Conservation (phyloP, 495 filamentous ascomycete species). For the Polyplosphaeria fusca region DNA sequence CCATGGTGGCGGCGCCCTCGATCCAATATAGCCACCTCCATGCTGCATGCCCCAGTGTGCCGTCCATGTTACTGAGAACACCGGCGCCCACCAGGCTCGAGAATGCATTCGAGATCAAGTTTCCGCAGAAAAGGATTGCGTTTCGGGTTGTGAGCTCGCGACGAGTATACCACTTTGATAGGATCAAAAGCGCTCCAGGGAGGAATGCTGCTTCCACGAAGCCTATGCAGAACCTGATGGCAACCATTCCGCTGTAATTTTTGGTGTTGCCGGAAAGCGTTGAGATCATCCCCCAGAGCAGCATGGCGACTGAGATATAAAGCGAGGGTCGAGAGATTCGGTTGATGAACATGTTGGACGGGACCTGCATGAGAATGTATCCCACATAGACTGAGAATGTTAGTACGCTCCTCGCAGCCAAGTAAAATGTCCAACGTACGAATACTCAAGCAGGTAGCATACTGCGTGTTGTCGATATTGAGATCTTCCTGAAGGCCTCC, state of each 20-base stretch:
- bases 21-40: constrained; percentile 24
- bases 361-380: constrained; percentile 22
- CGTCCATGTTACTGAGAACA: constrained; percentile 18
- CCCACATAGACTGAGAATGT: constrained; percentile 14
- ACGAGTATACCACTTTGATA: constrained; percentile 22
- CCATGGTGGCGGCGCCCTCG: constrained; percentile 17
- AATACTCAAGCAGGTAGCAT: constrained; percentile 23
- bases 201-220: constrained; percentile 25
- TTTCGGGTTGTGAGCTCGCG: constrained; percentile 18
- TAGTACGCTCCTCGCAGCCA: not conserved
- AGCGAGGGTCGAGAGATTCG: constrained; percentile 10
- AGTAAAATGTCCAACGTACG: constrained; percentile 4
- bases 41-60: constrained; percentile 7
- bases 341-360: constrained; percentile 15
- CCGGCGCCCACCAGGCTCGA: constrained; percentile 16
- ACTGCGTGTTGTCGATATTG: constrained; percentile 14
- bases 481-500: constrained; percentile 12
- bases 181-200: constrained; percentile 18
- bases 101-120: constrained; percentile 21
- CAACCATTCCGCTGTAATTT: constrained; percentile 22
- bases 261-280: constrained; percentile 10
- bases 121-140: constrained; percentile 23
- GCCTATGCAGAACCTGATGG: constrained; percentile 19
- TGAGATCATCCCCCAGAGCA: constrained; percentile 22
- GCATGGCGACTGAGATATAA: constrained; percentile 19